Evolutionary conservation across 768 basidiomycete genomes (phyloP).

Genomic region (Jaapia argillacea): DNA sequence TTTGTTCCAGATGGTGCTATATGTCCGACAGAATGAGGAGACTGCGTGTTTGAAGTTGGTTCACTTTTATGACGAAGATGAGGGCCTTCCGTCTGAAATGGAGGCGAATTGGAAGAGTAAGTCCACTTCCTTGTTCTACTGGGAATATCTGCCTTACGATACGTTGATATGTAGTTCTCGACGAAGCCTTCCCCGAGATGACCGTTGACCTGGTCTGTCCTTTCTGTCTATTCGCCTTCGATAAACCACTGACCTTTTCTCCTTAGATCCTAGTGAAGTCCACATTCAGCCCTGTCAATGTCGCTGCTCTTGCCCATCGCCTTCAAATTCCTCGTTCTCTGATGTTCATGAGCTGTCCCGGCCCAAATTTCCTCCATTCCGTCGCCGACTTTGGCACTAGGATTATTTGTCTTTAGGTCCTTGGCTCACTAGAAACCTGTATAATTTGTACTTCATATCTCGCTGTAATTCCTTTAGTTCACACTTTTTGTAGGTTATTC

Average conservation of each 20-base stretch:
- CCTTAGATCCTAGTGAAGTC: conserved; percentile 35
- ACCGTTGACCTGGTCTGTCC: conserved; percentile 48
- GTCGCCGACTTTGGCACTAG: conserved; percentile 44
- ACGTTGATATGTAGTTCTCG: conserved; percentile 27
- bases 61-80: conserved; percentile 47
- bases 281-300: conserved; percentile 31
- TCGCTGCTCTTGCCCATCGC: conserved; percentile 38
- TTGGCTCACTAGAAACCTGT: no score
- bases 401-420: conserved; percentile 28
- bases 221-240: not conserved
- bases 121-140: conserved; percentile 10
- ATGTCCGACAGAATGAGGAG: conserved; percentile 59
- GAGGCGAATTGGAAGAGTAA: conserved; percentile 61
- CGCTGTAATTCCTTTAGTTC: not conserved
- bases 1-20: conserved; percentile 54
- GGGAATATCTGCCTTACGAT: conserved; percentile 15
- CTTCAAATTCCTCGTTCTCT: conserved; percentile 40
- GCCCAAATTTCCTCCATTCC: conserved; percentile 28
- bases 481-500: no score
- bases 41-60: conserved; percentile 61
- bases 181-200: conserved; percentile 56
- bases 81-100: conserved; percentile 54
- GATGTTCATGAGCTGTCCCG: conserved; percentile 59
- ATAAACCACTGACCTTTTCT: not conserved
- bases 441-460: no score